phyloP scores from a whole-genome alignment of 352 stramenopile species.

The Salisapilia sapeloensis region DNA sequence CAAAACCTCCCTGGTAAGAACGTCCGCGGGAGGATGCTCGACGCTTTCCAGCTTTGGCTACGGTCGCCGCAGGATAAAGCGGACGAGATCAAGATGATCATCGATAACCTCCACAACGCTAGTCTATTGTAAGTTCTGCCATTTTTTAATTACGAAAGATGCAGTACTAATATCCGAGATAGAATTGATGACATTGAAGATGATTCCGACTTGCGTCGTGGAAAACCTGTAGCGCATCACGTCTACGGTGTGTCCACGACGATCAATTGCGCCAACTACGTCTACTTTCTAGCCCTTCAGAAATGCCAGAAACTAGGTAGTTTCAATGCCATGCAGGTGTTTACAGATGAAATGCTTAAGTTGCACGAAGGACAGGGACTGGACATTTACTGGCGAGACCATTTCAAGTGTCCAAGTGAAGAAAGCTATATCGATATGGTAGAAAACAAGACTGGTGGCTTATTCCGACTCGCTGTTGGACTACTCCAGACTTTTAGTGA shows the following conservation, averaged over 20 bases:
- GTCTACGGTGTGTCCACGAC: constrained; percentile 93
- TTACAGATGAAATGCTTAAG: constrained; percentile 90
- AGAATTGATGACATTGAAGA: constrained; percentile 97
- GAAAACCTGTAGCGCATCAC: constrained; percentile 88
- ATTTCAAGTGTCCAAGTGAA: constrained; percentile 77
- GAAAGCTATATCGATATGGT: constrained; percentile 91
- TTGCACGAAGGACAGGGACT: constrained; percentile 92
- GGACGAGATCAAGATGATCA: constrained; percentile 83
- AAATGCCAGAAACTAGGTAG: constrained; percentile 80
- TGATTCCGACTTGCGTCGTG: constrained; percentile 89
- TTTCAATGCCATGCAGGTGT: constrained; percentile 73
- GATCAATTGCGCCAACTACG: constrained; percentile 98
- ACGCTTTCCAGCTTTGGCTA: constrained; percentile 81
- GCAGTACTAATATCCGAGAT: not conserved
- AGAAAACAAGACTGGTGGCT: constrained; percentile 92
- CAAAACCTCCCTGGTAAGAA: constrained; percentile 79
- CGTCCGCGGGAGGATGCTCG: constrained; percentile 74
- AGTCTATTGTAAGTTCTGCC: constrained; percentile 66
- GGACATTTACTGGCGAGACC: constrained; percentile 92
- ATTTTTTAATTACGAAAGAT: not conserved
- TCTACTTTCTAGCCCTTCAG: constrained; percentile 94
- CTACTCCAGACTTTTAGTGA: constrained; percentile 86
- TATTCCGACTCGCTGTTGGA: constrained; percentile 93
- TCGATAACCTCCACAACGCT: constrained; percentile 93
- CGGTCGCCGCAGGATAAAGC: constrained; percentile 36